These are phyloP conservation scores for Centaurea solstitialis DNA, from an alignment of 129 eudicot genomes.

Conservation along the genomic window DNA sequence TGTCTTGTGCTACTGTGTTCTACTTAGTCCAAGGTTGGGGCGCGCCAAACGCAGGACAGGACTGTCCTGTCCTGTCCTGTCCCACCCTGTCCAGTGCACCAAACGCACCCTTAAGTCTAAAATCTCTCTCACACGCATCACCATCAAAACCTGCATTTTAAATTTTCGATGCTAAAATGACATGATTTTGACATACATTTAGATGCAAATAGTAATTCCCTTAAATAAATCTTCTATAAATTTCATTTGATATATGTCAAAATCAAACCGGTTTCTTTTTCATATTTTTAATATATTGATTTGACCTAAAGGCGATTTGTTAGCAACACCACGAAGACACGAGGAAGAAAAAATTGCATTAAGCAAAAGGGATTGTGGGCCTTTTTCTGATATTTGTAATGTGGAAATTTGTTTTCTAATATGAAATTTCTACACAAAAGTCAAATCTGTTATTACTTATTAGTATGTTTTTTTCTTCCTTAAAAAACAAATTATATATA, in stretches of 20 bases:
- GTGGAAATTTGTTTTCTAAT: conserved; percentile 1
- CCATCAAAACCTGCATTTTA: too few species aligned
- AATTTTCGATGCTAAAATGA: too few species aligned
- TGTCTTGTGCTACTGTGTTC: too few species aligned
- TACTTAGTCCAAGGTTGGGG: too few species aligned
- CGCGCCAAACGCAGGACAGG: too few species aligned
- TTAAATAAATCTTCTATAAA: neutral
- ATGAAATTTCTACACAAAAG: conserved; percentile 4
- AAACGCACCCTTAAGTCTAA: too few species aligned
- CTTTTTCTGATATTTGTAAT: neutral
- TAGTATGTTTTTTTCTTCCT: neutral
- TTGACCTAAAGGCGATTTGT: neutral
- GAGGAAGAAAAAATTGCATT: neutral
- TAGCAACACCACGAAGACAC: neutral
- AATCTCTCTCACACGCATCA: too few species aligned
- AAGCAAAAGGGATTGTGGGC: neutral
- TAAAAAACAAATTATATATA: neutral
- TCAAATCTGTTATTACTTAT: neutral
- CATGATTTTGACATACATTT: too few species aligned
- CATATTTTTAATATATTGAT: neutral
- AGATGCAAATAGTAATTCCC: too few species aligned
- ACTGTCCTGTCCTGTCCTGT: too few species aligned
- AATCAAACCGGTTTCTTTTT: neutral
- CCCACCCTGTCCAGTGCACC: too few species aligned
- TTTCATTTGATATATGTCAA: neutral